These are phyloP conservation scores for Fomitopsis pulvina DNA, from an alignment of 768 basidiomycete genomes.

Conservation along the genomic window DNA sequence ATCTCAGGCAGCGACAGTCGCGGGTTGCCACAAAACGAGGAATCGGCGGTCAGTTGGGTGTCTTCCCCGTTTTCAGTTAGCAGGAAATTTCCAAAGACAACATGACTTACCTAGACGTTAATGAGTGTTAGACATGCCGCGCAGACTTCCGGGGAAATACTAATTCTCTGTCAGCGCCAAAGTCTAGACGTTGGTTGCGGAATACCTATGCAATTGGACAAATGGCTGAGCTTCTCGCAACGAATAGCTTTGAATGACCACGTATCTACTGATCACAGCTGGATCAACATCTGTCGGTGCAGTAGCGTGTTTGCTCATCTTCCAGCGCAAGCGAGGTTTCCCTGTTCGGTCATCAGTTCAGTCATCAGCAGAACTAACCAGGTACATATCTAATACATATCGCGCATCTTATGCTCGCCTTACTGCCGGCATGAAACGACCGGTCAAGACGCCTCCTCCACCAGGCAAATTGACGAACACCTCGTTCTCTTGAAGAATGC, in stretches of 20 bases:
- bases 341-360: slow-evolving; percentile 9
- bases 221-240: neutral
- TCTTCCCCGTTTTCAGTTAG: slow-evolving; percentile 11
- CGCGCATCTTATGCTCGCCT: neutral
- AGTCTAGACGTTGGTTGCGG: too few species aligned
- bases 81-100: neutral
- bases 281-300: too few species aligned
- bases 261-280: neutral
- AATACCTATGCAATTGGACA: neutral
- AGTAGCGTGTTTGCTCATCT: neutral
- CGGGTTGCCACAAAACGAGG: slow-evolving; percentile 4
- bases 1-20: neutral
- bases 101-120: slow-evolving; percentile 8
- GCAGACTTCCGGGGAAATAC: slow-evolving; percentile 10
- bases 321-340: neutral
- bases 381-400: neutral
- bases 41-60: slow-evolving; percentile 12
- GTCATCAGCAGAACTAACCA: neutral
- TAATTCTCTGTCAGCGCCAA: neutral
- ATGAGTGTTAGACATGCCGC: slow-evolving; percentile 6
- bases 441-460: slow-evolving; percentile 1
- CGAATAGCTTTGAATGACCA: neutral
- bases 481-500: slow-evolving; percentile 8
- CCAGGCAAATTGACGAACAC: slow-evolving; percentile 11
- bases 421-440: neutral